Conservation (phyloP, 2,329 filamentous ascomycete species). For the Talaromyces sp. region DNA sequence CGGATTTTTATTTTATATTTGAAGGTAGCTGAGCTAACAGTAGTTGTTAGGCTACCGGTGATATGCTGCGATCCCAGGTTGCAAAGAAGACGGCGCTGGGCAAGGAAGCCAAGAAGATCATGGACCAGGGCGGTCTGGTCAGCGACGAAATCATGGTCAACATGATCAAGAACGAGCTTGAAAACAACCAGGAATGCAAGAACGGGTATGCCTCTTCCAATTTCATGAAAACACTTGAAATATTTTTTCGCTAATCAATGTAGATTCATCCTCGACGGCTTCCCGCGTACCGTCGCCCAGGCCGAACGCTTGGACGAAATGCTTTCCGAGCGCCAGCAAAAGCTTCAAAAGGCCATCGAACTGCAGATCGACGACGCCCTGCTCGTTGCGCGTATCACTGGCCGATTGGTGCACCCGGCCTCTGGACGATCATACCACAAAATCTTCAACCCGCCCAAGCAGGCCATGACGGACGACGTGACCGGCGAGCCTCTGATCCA, state of each 20-base stretch:
- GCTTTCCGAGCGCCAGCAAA: conserved; percentile 71
- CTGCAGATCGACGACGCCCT: conserved; percentile 94
- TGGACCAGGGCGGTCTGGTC: conserved; percentile 96
- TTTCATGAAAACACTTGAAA: too few species aligned
- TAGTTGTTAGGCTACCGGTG: conserved; percentile 73
- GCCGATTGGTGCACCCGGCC: conserved; percentile 89
- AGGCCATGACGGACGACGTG: conserved; percentile 88
- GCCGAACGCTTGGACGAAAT: conserved; percentile 92
- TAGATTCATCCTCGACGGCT: conserved; percentile 95
- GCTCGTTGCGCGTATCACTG: conserved; percentile 91
- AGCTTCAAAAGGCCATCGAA: conserved; percentile 90
- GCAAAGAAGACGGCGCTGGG: conserved; percentile 94
- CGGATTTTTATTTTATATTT: conserved; percentile 9
- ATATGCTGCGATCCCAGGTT: conserved; percentile 98
- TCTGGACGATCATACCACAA: conserved; percentile 97
- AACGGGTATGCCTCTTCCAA: conserved; percentile 62
- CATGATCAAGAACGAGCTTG: conserved; percentile 98
- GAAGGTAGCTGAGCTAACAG: neutral
- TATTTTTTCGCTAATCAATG: too few species aligned
- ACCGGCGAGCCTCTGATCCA: conserved; percentile 96
- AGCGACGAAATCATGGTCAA: conserved; percentile 99
- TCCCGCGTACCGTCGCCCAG: conserved; percentile 93
- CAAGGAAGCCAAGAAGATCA: conserved; percentile 98
- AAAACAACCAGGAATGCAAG: conserved; percentile 90
- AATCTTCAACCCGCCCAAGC: conserved; percentile 97